Percentiles rank a stretch among this genome's conserved stretches.
phyloP scores from a whole-genome alignment of 2,329 filamentous ascomycete genomes.

The Fusarium scirpi region DNA sequence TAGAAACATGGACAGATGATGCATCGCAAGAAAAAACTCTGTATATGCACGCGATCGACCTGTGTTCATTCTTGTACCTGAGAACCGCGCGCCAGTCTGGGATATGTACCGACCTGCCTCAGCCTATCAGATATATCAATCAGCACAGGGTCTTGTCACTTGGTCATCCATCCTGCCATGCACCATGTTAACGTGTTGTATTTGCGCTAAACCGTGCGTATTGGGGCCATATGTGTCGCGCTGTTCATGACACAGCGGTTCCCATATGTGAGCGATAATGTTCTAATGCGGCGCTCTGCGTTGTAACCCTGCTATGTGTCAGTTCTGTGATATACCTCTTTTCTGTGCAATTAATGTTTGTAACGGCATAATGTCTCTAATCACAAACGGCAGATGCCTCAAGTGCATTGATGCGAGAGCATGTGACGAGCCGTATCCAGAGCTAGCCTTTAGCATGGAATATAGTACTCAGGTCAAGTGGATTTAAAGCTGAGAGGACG shows the following conservation, averaged over 20 bases:
- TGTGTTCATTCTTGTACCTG: not conserved
- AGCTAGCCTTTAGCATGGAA: not conserved
- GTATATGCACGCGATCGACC: not conserved
- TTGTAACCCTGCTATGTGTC: conserved; percentile 3
- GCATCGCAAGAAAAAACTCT: not conserved
- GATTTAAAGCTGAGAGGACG: not conserved
- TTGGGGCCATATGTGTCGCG: conserved; percentile 18
- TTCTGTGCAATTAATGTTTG: not conserved
- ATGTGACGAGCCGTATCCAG: conserved; percentile 24
- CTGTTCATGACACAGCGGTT: conserved; percentile 23
- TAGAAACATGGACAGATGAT: not conserved
- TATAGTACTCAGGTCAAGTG: not conserved
- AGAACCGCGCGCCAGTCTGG: conserved; percentile 10
- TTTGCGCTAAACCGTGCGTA: not conserved
- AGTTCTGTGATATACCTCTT: not conserved
- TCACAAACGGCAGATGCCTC: not conserved
- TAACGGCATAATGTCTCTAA: not conserved
- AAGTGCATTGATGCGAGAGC: conserved; percentile 28
- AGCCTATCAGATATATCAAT: conserved; percentile 24
- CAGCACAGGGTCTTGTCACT: conserved; percentile 2
- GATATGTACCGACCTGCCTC: not conserved
- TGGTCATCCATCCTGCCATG: not conserved
- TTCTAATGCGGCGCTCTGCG: conserved; percentile 9
- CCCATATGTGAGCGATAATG: conserved; percentile 12
- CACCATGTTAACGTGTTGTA: not conserved